These are phyloP conservation scores for Cucumis sativus DNA, from an alignment of 306 rosid species.

Conservation along the genomic window DNA sequence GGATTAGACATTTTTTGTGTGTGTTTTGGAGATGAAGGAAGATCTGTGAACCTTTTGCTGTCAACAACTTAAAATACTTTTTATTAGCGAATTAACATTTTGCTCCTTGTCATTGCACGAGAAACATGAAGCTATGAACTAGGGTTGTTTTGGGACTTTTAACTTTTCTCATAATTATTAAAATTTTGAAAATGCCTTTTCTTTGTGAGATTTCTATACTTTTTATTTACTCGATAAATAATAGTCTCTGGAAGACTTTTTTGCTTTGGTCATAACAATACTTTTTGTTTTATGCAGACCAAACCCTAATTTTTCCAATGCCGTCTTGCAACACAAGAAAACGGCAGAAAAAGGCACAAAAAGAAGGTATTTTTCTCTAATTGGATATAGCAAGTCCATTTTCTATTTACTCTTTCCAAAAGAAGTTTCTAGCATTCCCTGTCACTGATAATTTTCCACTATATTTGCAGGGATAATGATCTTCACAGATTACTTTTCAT, in stretches of 20 bases:
- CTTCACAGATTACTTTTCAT: conserved; percentile 81
- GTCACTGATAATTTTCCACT: background rate
- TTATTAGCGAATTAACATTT: background rate
- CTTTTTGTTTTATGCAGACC: conserved; percentile 30
- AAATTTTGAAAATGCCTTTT: background rate
- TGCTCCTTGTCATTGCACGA: background rate
- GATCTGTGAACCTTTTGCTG: background rate
- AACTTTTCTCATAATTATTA: background rate
- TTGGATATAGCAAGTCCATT: background rate
- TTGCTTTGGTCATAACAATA: conserved; percentile 6
- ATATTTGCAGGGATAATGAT: conserved; percentile 74
- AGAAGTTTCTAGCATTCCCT: background rate
- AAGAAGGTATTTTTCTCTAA: conserved; percentile 38
- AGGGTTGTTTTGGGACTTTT: background rate
- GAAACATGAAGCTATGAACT: background rate
- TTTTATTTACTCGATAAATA: background rate
- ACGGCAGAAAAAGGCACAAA: conserved; percentile 63
- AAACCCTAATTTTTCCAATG: conserved; percentile 25
- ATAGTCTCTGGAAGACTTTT: background rate
- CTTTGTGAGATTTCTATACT: background rate
- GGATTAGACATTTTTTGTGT: background rate
- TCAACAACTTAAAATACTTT: background rate
- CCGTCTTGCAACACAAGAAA: conserved; percentile 38
- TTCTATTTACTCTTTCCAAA: background rate
- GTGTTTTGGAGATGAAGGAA: background rate